Percentiles rank a stretch among this genome's conserved stretches.
These are phyloP conservation scores for Rhypophila decipiens DNA, from an alignment of 495 filamentous ascomycete genomes.

Conservation along the genomic window DNA sequence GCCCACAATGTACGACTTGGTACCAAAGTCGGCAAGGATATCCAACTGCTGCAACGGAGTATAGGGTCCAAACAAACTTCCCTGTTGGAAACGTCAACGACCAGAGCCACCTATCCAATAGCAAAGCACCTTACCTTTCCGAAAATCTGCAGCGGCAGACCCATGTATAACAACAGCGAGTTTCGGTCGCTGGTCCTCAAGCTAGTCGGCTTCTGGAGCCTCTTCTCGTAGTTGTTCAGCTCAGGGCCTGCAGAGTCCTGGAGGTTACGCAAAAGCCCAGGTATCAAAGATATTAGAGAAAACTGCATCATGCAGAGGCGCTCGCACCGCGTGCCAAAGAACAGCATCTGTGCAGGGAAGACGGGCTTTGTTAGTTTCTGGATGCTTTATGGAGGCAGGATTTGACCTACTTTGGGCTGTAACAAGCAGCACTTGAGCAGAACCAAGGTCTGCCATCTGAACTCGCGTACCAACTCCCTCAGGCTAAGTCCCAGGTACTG, in stretches of 20 bases:
- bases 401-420: constrained; percentile 75
- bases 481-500: constrained; percentile 90
- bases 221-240: constrained; percentile 74
- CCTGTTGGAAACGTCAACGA: constrained; percentile 39
- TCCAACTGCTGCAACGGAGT: constrained; percentile 95
- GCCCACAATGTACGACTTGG: constrained; percentile 95
- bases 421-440: constrained; percentile 88
- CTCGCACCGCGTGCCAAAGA: constrained; percentile 94
- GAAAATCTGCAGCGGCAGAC: constrained; percentile 88
- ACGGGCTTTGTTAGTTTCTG: not conserved
- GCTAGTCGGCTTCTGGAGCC: constrained; percentile 70
- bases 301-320: constrained; percentile 97
- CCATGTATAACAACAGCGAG: constrained; percentile 90
- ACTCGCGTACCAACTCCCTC: constrained; percentile 87
- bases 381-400: not conserved
- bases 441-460: constrained; percentile 86
- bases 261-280: constrained; percentile 76
- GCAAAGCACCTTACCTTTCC: constrained; percentile 57
- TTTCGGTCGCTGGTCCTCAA: constrained; percentile 85
- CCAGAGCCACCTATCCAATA: not conserved
- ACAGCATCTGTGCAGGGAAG: constrained; percentile 80
- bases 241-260: constrained; percentile 91
- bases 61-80: constrained; percentile 93
- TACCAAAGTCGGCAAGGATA: constrained; percentile 85
- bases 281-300: constrained; percentile 88